These are phyloP conservation scores for Apiotrichum montevideense DNA, from an alignment of 1,284 basidiomycete species.

Conservation along the genomic window DNA sequence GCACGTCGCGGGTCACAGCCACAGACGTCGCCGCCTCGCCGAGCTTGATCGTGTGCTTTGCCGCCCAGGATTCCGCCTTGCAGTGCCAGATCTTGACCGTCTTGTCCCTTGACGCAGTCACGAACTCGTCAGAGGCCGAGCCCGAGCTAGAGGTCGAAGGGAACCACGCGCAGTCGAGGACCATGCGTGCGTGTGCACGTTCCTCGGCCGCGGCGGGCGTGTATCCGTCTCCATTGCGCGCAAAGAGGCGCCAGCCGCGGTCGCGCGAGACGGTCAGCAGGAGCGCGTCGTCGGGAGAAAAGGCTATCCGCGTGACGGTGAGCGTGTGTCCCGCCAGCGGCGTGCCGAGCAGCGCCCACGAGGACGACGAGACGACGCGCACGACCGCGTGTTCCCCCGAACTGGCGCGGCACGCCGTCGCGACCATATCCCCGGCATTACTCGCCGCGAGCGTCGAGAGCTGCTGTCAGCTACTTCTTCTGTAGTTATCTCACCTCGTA, in stretches of 20 bases:
- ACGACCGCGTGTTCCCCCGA: conserved; percentile 82
- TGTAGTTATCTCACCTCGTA: conserved; percentile 63
- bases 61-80: not conserved
- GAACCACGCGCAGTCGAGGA: conserved; percentile 91
- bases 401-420: conserved; percentile 85
- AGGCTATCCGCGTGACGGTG: conserved; percentile 83
- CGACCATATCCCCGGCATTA: conserved; percentile 63
- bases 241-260: conserved; percentile 84
- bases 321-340: conserved; percentile 63
- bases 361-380: conserved; percentile 68
- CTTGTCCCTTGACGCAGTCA: conserved; percentile 91
- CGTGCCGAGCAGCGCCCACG: conserved; percentile 59
- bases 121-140: conserved; percentile 55
- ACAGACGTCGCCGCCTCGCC: conserved; percentile 45
- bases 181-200: conserved; percentile 84
- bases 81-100: conserved; percentile 54
- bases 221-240: conserved; percentile 50
- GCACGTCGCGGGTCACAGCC: conserved; percentile 28
- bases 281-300: conserved; percentile 72
- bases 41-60: conserved; percentile 35
- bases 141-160: conserved; percentile 35
- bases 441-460: conserved; percentile 72
- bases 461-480: conserved; percentile 47
- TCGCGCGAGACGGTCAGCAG: conserved; percentile 85
- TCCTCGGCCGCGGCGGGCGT: conserved; percentile 58